Evolutionary conservation across 2,329 filamentous ascomycete genomes (phyloP), one percentile per base, ranked within the genome.

Genomic region (Monosporascus sp.): DNA sequence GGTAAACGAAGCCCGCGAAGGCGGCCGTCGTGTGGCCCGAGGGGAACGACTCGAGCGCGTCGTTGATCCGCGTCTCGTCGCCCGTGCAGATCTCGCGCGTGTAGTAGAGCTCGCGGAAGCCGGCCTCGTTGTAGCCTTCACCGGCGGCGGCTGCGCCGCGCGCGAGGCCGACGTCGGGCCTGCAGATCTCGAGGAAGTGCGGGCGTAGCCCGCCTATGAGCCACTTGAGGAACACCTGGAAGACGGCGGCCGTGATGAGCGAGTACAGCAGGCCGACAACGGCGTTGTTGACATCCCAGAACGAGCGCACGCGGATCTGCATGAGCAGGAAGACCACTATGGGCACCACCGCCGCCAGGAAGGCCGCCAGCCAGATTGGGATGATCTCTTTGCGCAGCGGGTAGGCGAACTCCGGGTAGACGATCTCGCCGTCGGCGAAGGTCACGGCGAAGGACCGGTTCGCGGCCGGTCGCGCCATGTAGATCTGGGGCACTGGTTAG

Each of bases 171-270:
- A 80, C 65, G 52, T 78, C 77, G 1, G 86, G 87, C 67, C 85
- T 79, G 77, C 86, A 90, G 51, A 88, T 85, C 22, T 76, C 77
- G 20, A 90, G 76, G 72, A 89, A 90, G 67, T 89, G 84, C 1
- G 87, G 87, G n/a, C 86, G 79, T 20, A 87, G 72, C 16, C 86
- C 87, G 16, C 87, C 87, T 57, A 91, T 88, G 43, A 90, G 78
- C 79, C 81, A 86, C 70, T 91, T 91, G 66, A 90, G 63, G 64
- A 89, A 86, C 59, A 90, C 86, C 64, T 91, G 87, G 72, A 91
- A 89, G 49, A 90, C 81, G n/a, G 86, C 84, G 3, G 85, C 85
- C 6, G 78, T 75, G 70, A 89, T 87, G 57, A 89, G 77, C 1
- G 81, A 77, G 74, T 90, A 90, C 0, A 89, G 70, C 0, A 90